Evolutionary conservation across 2,329 filamentous ascomycete species (phyloP).

Genomic region (Xylaria sp.): DNA sequence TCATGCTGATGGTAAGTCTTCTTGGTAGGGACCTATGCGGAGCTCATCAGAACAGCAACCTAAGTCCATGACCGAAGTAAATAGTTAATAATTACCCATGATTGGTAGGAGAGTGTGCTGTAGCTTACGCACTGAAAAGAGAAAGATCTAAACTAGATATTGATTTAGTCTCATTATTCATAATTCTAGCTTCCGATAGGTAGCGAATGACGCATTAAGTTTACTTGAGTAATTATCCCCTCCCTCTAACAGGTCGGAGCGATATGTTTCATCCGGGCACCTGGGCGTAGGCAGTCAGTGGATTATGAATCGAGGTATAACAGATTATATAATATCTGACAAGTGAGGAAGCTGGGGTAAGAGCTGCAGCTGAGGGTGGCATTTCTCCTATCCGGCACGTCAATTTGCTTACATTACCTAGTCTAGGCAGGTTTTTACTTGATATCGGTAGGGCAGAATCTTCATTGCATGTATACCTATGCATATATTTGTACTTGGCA

Average conservation of each 20-base stretch:
- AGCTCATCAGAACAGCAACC: not conserved
- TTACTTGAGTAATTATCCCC: not conserved
- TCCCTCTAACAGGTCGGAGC: not conserved
- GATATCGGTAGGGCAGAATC: not conserved
- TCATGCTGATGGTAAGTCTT: not conserved
- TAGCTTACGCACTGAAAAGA: not conserved
- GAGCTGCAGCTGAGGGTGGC: constrained; percentile 13
- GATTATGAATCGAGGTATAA: constrained; percentile 13
- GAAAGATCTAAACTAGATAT: not conserved
- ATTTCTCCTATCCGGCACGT: constrained; percentile 6
- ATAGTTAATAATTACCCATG: not conserved
- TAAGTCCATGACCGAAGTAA: not conserved
- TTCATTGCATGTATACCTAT: not conserved
- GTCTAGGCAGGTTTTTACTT: not conserved
- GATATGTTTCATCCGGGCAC: not conserved
- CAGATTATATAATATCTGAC: constrained; percentile 15
- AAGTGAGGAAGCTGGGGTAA: constrained; percentile 8
- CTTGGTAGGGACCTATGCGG: not conserved
- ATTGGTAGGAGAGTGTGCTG: not conserved
- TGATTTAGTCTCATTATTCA: not conserved
- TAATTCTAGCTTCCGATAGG: not conserved
- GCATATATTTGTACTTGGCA: not conserved
- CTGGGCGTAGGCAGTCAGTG: not conserved
- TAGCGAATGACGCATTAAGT: not conserved
- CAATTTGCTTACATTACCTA: not conserved